These are phyloP conservation scores for Dichomitus squalens DNA, from an alignment of 1,284 basidiomycete species.

Conservation along the genomic window DNA sequence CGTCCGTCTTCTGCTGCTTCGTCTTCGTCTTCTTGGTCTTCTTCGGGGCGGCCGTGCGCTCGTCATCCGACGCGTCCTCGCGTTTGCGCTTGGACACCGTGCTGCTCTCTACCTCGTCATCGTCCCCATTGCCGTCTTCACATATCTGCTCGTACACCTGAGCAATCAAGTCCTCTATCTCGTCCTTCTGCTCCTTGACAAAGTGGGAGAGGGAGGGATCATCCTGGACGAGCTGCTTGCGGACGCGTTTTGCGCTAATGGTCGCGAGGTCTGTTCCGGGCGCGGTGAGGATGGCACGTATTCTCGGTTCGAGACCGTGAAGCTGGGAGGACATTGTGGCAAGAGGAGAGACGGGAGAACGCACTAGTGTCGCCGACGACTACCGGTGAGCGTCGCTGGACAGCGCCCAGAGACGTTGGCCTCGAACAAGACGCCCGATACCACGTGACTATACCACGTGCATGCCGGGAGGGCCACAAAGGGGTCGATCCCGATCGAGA, in stretches of 20 bases:
- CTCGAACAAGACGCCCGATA: too few species aligned
- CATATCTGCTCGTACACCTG: conserved; percentile 62
- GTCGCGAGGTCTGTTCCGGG: conserved; percentile 71
- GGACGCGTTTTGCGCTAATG: conserved; percentile 79
- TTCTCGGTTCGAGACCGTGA: conserved; percentile 52
- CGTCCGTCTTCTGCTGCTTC: conserved; percentile 56
- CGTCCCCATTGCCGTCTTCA: conserved; percentile 23
- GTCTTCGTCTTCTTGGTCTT: conserved; percentile 44
- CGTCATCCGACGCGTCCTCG: conserved; percentile 37
- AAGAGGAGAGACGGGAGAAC: not conserved
- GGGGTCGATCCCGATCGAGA: too few species aligned
- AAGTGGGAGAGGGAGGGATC: conserved; percentile 54
- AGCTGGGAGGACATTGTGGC: conserved; percentile 28
- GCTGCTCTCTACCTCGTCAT: conserved; percentile 28
- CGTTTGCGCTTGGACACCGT: conserved; percentile 37
- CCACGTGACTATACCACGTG: too few species aligned
- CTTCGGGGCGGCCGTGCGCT: conserved; percentile 37
- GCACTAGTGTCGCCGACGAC: not conserved
- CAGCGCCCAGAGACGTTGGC: too few species aligned
- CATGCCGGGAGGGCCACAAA: too few species aligned
- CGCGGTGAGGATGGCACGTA: conserved; percentile 66
- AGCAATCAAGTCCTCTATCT: conserved; percentile 61
- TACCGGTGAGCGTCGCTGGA: too few species aligned
- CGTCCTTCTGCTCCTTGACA: conserved; percentile 58
- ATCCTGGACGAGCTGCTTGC: conserved; percentile 58